phyloP scores from a whole-genome alignment of 192 early-diverging fungal genomes.

The Coemansia sp. region DNA sequence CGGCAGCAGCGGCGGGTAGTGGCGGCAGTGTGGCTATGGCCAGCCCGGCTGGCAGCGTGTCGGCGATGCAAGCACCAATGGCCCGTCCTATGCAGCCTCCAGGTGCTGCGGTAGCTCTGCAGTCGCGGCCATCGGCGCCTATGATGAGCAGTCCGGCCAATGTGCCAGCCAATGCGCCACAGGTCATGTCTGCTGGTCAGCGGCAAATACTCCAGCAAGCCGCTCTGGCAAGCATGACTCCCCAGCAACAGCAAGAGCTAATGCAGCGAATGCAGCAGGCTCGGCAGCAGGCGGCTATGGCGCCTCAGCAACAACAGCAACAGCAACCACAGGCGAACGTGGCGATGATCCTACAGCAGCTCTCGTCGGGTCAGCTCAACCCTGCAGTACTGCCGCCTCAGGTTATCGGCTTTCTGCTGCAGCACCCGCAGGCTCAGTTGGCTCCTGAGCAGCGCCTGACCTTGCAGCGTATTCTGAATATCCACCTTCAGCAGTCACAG shows the following conservation, averaged over 20 bases:
- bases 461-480: slow-evolving; percentile 25
- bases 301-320: slow-evolving; percentile 20
- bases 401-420: slow-evolving; percentile 25
- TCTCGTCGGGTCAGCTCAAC: slow-evolving; percentile 33
- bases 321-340: slow-evolving; percentile 27
- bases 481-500: slow-evolving; percentile 24
- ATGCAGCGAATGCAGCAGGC: slow-evolving; percentile 12
- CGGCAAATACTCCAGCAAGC: slow-evolving; percentile 16
- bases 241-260: slow-evolving; percentile 36
- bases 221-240: slow-evolving; percentile 20
- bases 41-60: not conserved
- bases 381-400: slow-evolving; percentile 23
- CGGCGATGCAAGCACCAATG: slow-evolving; percentile 1
- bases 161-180: slow-evolving; percentile 12
- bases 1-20: not conserved
- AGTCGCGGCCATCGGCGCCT: slow-evolving; percentile 6
- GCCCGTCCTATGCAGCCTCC: not conserved
- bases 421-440: slow-evolving; percentile 32
- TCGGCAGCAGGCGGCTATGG: slow-evolving; percentile 29
- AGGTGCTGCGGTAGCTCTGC: not conserved
- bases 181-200: slow-evolving; percentile 22
- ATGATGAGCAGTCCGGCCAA: slow-evolving; percentile 28
- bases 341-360: slow-evolving; percentile 34
- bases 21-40: not conserved
- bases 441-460: slow-evolving; percentile 20